These are phyloP conservation scores for Fallopia convolvulus DNA, from an alignment of 148 eudicot species.

Conservation along the genomic window DNA sequence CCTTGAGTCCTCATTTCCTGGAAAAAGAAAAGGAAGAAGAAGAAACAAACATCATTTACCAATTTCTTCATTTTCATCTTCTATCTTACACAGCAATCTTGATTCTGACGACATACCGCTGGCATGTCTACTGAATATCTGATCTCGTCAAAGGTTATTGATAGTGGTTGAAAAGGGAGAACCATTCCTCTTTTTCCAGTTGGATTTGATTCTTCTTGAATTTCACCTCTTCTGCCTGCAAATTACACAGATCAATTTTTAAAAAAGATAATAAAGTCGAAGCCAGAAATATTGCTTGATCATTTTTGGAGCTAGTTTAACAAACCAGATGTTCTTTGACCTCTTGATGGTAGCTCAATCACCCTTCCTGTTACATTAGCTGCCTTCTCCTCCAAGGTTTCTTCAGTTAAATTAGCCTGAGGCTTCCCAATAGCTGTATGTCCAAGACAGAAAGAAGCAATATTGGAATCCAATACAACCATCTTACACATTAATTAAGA, in stretches of 20 bases:
- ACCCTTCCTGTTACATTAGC: background rate
- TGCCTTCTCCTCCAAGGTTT: background rate
- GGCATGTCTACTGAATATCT: slow-evolving; percentile 18
- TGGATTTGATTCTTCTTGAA: background rate
- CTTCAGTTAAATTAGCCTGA: slow-evolving; percentile 22
- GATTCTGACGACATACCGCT: background rate
- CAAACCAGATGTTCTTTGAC: background rate
- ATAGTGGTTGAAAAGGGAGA: slow-evolving; percentile 10
- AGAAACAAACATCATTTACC: background rate
- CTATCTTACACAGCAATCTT: background rate
- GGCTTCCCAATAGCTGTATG: slow-evolving; percentile 28
- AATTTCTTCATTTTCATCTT: background rate
- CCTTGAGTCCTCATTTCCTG: slow-evolving; percentile 34
- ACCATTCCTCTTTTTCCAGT: slow-evolving; percentile 8
- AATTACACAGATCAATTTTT: background rate
- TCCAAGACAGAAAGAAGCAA: background rate
- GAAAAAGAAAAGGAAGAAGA: background rate
- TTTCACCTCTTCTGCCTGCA: slow-evolving; percentile 4
- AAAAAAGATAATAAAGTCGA: background rate
- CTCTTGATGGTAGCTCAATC: background rate
- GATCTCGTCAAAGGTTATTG: slow-evolving; percentile 14
- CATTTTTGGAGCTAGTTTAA: background rate
- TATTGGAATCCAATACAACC: background rate
- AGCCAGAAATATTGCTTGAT: background rate
- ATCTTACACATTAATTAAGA: background rate